Base-by-base conservation (phyloP, 106 monocot genomes). In the Phalaenopsis aphrodite region DNA sequence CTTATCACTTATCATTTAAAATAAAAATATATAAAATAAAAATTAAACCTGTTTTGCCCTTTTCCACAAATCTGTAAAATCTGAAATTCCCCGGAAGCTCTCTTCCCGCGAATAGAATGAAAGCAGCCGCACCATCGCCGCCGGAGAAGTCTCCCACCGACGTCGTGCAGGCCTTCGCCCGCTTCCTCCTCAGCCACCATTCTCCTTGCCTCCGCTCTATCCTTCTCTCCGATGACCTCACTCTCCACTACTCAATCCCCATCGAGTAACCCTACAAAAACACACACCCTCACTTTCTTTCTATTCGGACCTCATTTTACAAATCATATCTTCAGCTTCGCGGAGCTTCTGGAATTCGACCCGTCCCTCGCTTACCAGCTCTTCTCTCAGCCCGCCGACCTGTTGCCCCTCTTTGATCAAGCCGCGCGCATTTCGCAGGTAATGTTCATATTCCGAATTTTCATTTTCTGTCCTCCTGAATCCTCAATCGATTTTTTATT, bases 331-430 rank as follows among this genome's bases (percentile, higher is more conserved):
- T 45, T 8, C 82, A 98, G 98, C 72, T 98, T 98, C 80, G 92
- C 94, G 7, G 94, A 98, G 80, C 82, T 99, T 5, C 78, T 93
- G 24, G 93, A 99, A 3, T 88, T 65, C 81, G 93, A 95, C 45
- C 91, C 91, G 76, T 65, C 77, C 3, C 83, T 93, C 80, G 91
- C 91, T 24, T 84, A 89, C 77, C 76, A 78, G 55, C 89, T 99
- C 85, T 93, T 88, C 85, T 83, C 88, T 46, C 75, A 75, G 1
- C 95, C 99, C 52, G 10, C 85, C 24, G 79, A 83, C 24, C 76
- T 89, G 72, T 85, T 99, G 56, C 86, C 85, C 30, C 61, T 82
- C 81, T 91, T 99, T 78, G 93, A 99, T 79, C 65, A 83, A 19
- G 91, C 91, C 55, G 91, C 91, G 18, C 81, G 77, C 61, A 79